These are phyloP conservation scores for Zygosaccharomyces rouxii DNA, from an alignment of 805 yeast species.

Conservation along the genomic window DNA sequence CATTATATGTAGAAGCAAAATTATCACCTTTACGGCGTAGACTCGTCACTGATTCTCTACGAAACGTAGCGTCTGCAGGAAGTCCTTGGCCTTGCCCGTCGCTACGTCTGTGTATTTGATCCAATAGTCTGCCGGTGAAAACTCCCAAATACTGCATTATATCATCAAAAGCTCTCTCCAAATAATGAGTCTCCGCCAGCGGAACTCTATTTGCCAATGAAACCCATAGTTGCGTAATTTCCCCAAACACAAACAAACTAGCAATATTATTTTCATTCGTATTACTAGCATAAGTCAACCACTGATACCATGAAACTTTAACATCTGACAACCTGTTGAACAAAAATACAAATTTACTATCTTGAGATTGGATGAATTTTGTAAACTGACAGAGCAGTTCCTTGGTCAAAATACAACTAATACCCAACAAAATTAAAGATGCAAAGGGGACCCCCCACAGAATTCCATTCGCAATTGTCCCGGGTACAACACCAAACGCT, in stretches of 20 bases:
- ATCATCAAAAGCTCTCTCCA: constrained; percentile 9
- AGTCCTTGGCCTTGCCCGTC: neutral
- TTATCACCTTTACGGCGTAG: neutral
- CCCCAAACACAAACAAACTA: constrained; percentile 14
- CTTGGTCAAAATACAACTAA: constrained; percentile 11
- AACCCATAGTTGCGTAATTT: constrained; percentile 14
- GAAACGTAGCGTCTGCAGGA: neutral
- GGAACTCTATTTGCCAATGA: constrained; percentile 10
- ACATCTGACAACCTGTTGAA: constrained; percentile 15
- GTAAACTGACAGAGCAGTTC: constrained; percentile 20
- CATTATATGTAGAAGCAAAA: constrained; percentile 2
- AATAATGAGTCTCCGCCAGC: constrained; percentile 12
- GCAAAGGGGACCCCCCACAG: constrained; percentile 16
- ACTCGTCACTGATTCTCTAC: neutral
- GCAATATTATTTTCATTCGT: constrained; percentile 12
- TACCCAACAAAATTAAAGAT: constrained; percentile 8
- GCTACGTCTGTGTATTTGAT: constrained; percentile 3
- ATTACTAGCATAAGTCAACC: constrained; percentile 14
- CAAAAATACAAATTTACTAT: constrained; percentile 13
- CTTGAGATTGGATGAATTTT: constrained; percentile 18
- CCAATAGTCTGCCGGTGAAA: neutral
- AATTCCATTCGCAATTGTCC: constrained; percentile 12
- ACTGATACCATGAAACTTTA: constrained; percentile 15
- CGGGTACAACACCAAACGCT: constrained; percentile 16
- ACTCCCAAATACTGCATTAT: constrained; percentile 6